Conservation (phyloP, 495 filamentous ascomycete genomes). For the Annulohypoxylon bovei region DNA sequence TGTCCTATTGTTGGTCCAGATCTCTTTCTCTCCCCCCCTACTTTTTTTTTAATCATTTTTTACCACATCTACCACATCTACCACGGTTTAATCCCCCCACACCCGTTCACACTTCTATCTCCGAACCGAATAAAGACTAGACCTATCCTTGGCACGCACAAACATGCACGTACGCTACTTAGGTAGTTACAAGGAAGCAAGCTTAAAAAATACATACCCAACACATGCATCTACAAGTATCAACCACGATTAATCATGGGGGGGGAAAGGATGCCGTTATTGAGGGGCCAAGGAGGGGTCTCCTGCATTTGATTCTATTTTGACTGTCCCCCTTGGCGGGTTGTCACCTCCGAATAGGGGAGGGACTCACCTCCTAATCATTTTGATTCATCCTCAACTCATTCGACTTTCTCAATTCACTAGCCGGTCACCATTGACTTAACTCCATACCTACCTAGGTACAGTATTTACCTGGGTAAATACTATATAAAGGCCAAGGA, state of each 20-base stretch:
- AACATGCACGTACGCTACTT: neutral
- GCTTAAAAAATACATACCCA: neutral
- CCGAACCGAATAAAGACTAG: constrained; percentile 15
- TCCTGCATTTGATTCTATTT: constrained; percentile 2
- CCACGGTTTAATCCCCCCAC: constrained; percentile 6
- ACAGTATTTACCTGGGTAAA: neutral
- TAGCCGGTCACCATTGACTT: neutral
- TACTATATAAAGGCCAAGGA: neutral
- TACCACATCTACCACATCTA: neutral
- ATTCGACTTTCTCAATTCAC: neutral
- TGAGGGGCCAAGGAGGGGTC: neutral
- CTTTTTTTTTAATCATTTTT: neutral
- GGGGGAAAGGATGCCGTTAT: neutral
- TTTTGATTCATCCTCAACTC: constrained; percentile 2
- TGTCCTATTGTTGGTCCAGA: constrained; percentile 28
- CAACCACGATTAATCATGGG: neutral
- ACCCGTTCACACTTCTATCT: constrained; percentile 37
- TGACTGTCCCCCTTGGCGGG: neutral
- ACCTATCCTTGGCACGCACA: constrained; percentile 28
- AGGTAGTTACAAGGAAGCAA: neutral
- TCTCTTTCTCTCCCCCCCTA: neutral
- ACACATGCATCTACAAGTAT: neutral
- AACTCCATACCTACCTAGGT: neutral
- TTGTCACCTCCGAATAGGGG: constrained; percentile 9
- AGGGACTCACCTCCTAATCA: constrained; percentile 4